Evolutionary conservation across 2,329 filamentous ascomycete genomes (phyloP).

Genomic region (Myotisia sp.): DNA sequence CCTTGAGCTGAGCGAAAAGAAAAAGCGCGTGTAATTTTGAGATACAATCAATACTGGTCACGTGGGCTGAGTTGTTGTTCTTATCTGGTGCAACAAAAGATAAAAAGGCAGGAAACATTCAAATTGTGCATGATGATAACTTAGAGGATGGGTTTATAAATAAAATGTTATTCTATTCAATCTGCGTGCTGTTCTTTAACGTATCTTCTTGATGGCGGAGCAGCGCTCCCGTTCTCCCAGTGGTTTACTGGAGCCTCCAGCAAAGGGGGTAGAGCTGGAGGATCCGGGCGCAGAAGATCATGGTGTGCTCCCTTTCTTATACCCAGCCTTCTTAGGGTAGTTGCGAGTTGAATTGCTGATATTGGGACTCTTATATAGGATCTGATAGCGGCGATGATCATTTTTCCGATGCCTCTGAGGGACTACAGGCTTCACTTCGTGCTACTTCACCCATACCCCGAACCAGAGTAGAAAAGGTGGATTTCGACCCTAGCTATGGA

Average conservation of each 20-base stretch:
- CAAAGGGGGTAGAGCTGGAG: conserved; percentile 41
- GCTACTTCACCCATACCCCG: conserved; percentile 42
- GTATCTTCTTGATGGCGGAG: conserved; percentile 2
- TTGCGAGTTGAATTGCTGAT: conserved; percentile 10
- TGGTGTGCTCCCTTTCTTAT: conserved; percentile 24
- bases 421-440: conserved; percentile 26
- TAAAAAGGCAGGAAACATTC: too few species aligned
- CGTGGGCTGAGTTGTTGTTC: too few species aligned
- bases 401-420: conserved; percentile 53
- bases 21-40: too few species aligned
- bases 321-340: too few species aligned
- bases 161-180: too few species aligned
- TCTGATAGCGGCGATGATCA: conserved; percentile 46
- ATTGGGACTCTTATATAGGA: conserved; percentile 19
- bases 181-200: too few species aligned
- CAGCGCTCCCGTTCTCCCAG: conserved; percentile 24
- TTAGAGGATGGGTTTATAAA: too few species aligned
- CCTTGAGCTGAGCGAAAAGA: too few species aligned
- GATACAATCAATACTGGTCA: too few species aligned
- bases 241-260: conserved; percentile 38
- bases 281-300: conserved; percentile 44
- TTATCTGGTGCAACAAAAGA: too few species aligned
- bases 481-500: conserved; percentile 44
- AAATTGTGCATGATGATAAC: too few species aligned
- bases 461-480: conserved; percentile 50